Conservation (phyloP, 2,329 filamentous ascomycete species). For the Neopestalotiopsis clavispora region DNA sequence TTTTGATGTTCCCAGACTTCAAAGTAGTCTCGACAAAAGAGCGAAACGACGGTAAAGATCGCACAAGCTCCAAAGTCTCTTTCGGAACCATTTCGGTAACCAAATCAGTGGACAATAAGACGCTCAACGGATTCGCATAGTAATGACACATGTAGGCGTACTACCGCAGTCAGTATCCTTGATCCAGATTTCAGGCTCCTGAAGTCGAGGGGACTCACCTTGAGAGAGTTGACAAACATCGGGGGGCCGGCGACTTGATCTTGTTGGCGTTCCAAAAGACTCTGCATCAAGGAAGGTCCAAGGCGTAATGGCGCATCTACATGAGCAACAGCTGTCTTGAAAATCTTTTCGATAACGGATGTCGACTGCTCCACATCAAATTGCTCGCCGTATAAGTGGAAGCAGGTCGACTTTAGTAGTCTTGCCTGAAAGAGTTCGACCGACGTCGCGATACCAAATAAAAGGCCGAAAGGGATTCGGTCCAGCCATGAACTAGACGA, state of each 20-base stretch:
- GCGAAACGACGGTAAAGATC: constrained; percentile 73
- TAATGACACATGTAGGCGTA: constrained; percentile 89
- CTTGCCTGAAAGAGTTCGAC: constrained; percentile 80
- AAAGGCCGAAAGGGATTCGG: constrained; percentile 75
- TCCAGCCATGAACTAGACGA: constrained; percentile 65
- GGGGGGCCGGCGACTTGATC: constrained; percentile 80
- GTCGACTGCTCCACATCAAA: constrained; percentile 79
- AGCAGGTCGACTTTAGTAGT: constrained; percentile 70
- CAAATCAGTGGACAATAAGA: constrained; percentile 56
- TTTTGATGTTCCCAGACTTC: constrained; percentile 44
- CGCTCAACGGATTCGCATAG: constrained; percentile 76
- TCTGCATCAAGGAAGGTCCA: constrained; percentile 65
- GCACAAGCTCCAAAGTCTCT: constrained; percentile 70
- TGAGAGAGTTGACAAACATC: constrained; percentile 71
- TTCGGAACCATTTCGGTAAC: constrained; percentile 49
- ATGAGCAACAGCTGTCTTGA: constrained; percentile 67
- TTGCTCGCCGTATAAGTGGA: constrained; percentile 70
- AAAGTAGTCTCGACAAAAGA: constrained; percentile 54
- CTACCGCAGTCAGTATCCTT: constrained; percentile 40
- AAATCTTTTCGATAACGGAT: constrained; percentile 74
- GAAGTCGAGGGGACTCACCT: constrained; percentile 51
- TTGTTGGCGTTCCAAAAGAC: constrained; percentile 72
- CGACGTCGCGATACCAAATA: constrained; percentile 83
- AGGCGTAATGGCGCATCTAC: constrained; percentile 62
- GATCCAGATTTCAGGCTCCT: not conserved